Percentiles rank a stretch among this genome's conserved stretches.
Evolutionary conservation across 345 rosid genomes (phyloP).

Genomic region (Dovyalis caffra): DNA sequence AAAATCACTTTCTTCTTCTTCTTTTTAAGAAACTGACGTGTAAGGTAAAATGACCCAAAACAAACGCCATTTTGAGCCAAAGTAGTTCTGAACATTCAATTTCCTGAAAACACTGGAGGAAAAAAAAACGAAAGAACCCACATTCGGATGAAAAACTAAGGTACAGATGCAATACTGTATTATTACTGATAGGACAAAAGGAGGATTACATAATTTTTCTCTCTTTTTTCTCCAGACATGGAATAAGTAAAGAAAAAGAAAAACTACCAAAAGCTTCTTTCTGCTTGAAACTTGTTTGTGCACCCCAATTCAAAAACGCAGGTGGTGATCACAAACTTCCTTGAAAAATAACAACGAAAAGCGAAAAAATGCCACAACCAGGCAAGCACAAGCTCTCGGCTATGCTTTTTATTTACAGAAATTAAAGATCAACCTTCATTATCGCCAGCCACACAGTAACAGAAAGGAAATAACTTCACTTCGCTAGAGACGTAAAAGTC

Average conservation of each 20-base stretch:
- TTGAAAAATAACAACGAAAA: not conserved
- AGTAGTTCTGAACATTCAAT: too few species aligned
- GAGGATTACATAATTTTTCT: too few species aligned
- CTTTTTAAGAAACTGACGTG: too few species aligned
- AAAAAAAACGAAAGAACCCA: too few species aligned
- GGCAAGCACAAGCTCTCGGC: not conserved
- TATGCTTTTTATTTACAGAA: not conserved
- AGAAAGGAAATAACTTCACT: not conserved
- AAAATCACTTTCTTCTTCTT: too few species aligned
- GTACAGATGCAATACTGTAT: not conserved
- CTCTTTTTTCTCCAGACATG: not conserved
- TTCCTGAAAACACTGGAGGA: too few species aligned
- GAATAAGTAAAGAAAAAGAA: not conserved
- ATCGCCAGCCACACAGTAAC: not conserved
- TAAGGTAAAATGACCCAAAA: too few species aligned
- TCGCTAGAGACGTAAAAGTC: conserved; percentile 66
- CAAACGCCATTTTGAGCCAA: too few species aligned
- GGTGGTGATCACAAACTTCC: conserved; percentile 19
- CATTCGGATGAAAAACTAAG: not conserved
- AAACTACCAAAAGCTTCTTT: not conserved
- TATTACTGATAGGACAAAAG: too few species aligned
- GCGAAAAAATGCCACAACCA: not conserved
- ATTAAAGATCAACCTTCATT: not conserved
- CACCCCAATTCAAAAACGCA: conserved; percentile 40
- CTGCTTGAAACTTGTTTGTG: conserved; percentile 13